Base-by-base conservation (phyloP, 2,329 filamentous ascomycete genomes). In the Leptographium lundbergii region DNA sequence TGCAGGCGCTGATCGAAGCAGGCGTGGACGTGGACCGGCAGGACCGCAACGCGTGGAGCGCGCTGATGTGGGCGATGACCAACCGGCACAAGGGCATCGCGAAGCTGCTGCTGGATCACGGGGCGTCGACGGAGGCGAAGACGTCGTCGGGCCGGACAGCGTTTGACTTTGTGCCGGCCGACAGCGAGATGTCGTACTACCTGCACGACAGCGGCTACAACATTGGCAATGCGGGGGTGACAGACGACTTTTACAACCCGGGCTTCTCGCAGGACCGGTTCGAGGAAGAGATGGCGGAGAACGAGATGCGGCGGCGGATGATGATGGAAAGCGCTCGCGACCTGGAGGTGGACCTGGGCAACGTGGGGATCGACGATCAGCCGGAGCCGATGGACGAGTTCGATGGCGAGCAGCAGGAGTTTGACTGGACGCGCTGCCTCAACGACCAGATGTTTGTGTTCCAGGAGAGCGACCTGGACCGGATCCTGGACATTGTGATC, bases 361-460 rank as follows among this genome's bases (percentile, higher is more conserved):
- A 96, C 66, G 82, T 99, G 59, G 94, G 94, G 34, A 86, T 99
- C 67, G 94, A 99, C 69, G 94, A 99, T 70, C 88, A 95, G 68
- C 89, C 91, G 57, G 94, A 97, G 77, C 89, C 51, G 17, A 11
- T 34, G 4, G 51, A 53, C 27, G 91, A 96, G 58, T 81, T 91
- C 24, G 88, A 90, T 65, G 90, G 95, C 67, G 91, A 96, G 60
- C 84, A 86, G 59, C 91, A 95, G 67, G 94, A 97, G 63, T 99
- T 99, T 67, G 87, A 96, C 61, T 99, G 94, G 94, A 88, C 88
- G 63, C 81, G 88, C 66, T 99, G 94, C 71, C 77, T 96, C 55
- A 90, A 96, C 69, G 94, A 99, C 70, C 94, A 99, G 71, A 99
- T 99, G 94, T 99, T 99, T 70, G 94, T 99, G 45, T 99, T 99